Base-by-base conservation (phyloP, 306 rosid species). In the Fagus sylvatica region DNA sequence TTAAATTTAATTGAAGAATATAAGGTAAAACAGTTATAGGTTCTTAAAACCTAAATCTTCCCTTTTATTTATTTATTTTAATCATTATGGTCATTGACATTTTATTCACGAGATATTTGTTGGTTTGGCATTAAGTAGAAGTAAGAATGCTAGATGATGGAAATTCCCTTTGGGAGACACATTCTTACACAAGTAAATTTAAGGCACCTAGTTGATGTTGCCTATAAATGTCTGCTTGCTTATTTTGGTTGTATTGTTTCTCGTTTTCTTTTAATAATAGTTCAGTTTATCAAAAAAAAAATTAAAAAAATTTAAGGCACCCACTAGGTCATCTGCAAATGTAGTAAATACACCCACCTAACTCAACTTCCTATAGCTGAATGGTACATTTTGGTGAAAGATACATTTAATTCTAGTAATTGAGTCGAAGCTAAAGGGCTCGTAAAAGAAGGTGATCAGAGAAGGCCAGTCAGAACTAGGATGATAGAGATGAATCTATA, bases 301-400 rank as follows among this genome's bases (percentile, higher is more conserved):
- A 55, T 71, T 83, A 69, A 64, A 22, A 22, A 22, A 22, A 22
- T 22, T 22, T 22, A 40, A 59, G 39, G 9, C 53, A 43, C 41
- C 74, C 6, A 56, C 43, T 42, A 72, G 69, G 10, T 72, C 62
- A 42, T 51, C 65, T 39, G 72, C 71, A 55, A 73, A 74, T 67
- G 81, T 4, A 86, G 85, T 84, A 79, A 91, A 82, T 84, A 55
- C 55, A 16, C 34, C 74, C 84, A 81, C 82, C 88, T 71, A 81
- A 76, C 91, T 59, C 7, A 32, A 75, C 82, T 76, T 17, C 54
- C 78, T 43, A 51, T 55, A 70, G 77, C 76, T 46, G 22, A 56
- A 42, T 5, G 17, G 81, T 84, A 73, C 81, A 3, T 53, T 22
- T 19, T 72, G 49, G 55, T 57, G 75, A 46, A 77, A 40, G 46